phyloP scores from a whole-genome alignment of 164 flowering plant species.

The Brasenia schreberi region DNA sequence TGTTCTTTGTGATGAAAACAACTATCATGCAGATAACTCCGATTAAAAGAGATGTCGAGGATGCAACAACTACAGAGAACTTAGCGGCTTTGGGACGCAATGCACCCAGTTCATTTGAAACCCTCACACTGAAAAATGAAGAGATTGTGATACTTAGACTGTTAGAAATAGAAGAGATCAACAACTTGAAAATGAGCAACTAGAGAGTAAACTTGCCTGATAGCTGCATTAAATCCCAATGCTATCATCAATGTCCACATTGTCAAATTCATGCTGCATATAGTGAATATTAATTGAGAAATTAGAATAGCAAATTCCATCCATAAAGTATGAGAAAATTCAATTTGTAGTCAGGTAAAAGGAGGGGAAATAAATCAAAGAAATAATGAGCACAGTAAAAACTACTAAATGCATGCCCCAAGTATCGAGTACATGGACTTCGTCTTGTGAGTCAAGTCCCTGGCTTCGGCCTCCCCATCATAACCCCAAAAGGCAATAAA shows the following conservation, averaged over 20 bases:
- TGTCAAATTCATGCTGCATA: conserved; percentile 31
- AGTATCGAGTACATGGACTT: too few species aligned
- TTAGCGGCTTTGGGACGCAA: conserved; percentile 54
- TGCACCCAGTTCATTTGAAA: conserved; percentile 72
- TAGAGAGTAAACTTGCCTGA: conserved; percentile 16
- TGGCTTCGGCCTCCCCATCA: too few species aligned
- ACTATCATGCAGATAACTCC: conserved; percentile 25
- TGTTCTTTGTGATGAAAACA: conserved; percentile 16
- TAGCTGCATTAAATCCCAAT: conserved; percentile 40
- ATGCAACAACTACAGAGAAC: conserved; percentile 45
- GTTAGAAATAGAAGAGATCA: not conserved
- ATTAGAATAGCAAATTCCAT: not conserved
- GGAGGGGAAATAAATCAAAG: too few species aligned
- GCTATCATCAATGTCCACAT: conserved; percentile 37
- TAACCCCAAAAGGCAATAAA: too few species aligned
- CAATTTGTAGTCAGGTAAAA: too few species aligned
- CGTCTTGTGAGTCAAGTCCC: too few species aligned
- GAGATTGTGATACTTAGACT: not conserved
- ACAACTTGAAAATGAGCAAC: not conserved
- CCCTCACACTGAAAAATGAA: conserved; percentile 40
- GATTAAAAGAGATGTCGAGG: conserved; percentile 20
- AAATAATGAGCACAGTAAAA: too few species aligned
- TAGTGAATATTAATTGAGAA: not conserved
- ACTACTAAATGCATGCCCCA: too few species aligned
- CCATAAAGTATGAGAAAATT: too few species aligned